Conservation (phyloP, 1,284 basidiomycete genomes). For the Termitomyces sp. region DNA sequence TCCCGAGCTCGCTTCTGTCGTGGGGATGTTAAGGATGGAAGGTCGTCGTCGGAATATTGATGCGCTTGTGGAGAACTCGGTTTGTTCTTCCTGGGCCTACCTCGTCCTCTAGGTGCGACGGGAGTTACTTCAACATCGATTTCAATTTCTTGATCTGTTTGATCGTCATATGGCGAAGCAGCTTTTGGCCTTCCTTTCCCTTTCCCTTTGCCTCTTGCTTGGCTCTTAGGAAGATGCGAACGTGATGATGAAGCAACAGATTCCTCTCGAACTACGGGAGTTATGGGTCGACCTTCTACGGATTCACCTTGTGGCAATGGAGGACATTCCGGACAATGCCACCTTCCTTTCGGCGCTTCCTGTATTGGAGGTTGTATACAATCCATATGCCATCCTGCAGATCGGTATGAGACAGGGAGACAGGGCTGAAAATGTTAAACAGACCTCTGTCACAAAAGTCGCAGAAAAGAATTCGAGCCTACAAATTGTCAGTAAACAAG, state of each 20-base stretch:
- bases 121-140: conserved; percentile 26
- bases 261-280: conserved; percentile 26
- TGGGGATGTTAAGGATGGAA: conserved; percentile 11
- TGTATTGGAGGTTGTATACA: conserved; percentile 77
- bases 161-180: conserved; percentile 24
- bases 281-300: neutral
- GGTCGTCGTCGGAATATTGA: conserved; percentile 19
- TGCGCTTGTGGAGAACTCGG: conserved; percentile 9
- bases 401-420: conserved; percentile 8
- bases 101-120: conserved; percentile 17
- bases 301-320: conserved; percentile 16
- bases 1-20: conserved; percentile 28
- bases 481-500: conserved; percentile 18
- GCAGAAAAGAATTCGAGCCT: conserved; percentile 88
- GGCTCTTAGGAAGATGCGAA: conserved; percentile 20
- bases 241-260: conserved; percentile 53
- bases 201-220: conserved; percentile 18
- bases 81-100: conserved; percentile 23
- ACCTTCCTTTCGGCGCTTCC: conserved; percentile 68
- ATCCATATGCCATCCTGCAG: conserved; percentile 83
- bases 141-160: conserved; percentile 27
- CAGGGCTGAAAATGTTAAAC: conserved; percentile 16
- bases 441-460: conserved; percentile 90
- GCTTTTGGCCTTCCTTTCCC: conserved; percentile 30
- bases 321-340: conserved; percentile 68